A percentile compares a stretch with the other conserved stretches of the same genome.
phyloP scores from a whole-genome alignment of 129 eudicot species.

The Dittrichia graveolens region DNA sequence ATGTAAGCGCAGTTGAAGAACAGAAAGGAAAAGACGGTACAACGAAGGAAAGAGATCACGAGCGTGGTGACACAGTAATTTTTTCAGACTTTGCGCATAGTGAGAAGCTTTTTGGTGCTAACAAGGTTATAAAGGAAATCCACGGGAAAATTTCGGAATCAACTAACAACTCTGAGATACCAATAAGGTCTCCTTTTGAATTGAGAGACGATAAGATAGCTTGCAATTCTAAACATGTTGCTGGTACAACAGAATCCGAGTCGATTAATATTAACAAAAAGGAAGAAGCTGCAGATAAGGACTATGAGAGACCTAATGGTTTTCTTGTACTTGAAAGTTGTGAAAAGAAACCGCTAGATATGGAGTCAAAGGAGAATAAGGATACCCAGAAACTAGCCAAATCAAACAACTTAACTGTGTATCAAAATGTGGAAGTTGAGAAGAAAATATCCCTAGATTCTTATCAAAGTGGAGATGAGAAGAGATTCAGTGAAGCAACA shows the following conservation, averaged over 20 bases:
- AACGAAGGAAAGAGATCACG: conserved; percentile 35
- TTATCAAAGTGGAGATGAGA: conserved; percentile 30
- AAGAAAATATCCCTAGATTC: conserved; percentile 13
- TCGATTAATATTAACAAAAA: conserved; percentile 20
- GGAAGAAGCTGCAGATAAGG: conserved; percentile 28
- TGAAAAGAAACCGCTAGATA: conserved; percentile 31
- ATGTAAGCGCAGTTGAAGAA: conserved; percentile 32
- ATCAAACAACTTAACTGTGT: conserved; percentile 24
- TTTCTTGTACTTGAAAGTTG: conserved; percentile 31
- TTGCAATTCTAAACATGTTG: conserved; percentile 28
- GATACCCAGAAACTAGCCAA: conserved; percentile 7
- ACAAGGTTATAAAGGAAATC: conserved; percentile 31
- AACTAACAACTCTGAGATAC: conserved; percentile 44
- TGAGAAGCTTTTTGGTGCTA: conserved; percentile 34
- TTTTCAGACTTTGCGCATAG: conserved; percentile 25
- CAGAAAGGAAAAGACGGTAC: conserved; percentile 35
- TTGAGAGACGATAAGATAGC: conserved; percentile 24
- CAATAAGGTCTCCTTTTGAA: conserved; percentile 20
- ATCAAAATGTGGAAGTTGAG: conserved; percentile 33
- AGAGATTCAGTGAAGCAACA: conserved; percentile 26
- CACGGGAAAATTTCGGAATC: conserved; percentile 31
- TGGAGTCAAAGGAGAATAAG: conserved; percentile 22
- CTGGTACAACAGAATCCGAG: conserved; percentile 30
- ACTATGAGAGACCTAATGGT: conserved; percentile 33
- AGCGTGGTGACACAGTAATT: conserved; percentile 20